Conservation (phyloP, 2,329 filamentous ascomycete species). For the Fusarium paranaense region DNA sequence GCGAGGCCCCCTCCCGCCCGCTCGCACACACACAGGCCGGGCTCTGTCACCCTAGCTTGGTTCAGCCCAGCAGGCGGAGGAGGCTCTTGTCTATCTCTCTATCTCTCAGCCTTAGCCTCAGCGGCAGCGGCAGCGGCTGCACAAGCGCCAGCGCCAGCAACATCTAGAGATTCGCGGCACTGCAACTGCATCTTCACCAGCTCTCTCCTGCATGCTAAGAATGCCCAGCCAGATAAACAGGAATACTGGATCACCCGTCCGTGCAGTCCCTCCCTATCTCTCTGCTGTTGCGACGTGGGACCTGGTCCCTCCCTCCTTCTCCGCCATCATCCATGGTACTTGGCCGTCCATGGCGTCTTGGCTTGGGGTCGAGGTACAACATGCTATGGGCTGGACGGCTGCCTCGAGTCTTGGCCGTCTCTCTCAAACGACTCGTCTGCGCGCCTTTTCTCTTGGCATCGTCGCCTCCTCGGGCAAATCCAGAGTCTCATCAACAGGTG, state of each 20-base stretch:
- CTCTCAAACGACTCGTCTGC: constrained; percentile 22
- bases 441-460: constrained; percentile 36
- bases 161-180: constrained; percentile 18
- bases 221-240: constrained; percentile 34
- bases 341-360: constrained; percentile 31
- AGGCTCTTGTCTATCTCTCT: neutral
- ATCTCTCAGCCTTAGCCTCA: neutral
- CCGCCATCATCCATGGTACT: constrained; percentile 28
- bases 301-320: neutral
- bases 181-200: constrained; percentile 25
- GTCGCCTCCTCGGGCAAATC: constrained; percentile 36
- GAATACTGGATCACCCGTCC: constrained; percentile 20
- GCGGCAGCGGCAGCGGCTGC: neutral
- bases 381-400: constrained; percentile 33
- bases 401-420: constrained; percentile 32
- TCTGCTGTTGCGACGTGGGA: neutral
- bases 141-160: neutral
- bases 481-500: constrained; percentile 19
- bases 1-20: neutral
- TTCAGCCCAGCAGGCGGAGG: neutral
- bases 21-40: neutral
- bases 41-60: neutral
- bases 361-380: constrained; percentile 34
- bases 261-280: constrained; percentile 22
- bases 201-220: neutral